Evolutionary conservation across 2,329 filamentous ascomycete genomes (phyloP).

Genomic region (Trichophyton simii): DNA sequence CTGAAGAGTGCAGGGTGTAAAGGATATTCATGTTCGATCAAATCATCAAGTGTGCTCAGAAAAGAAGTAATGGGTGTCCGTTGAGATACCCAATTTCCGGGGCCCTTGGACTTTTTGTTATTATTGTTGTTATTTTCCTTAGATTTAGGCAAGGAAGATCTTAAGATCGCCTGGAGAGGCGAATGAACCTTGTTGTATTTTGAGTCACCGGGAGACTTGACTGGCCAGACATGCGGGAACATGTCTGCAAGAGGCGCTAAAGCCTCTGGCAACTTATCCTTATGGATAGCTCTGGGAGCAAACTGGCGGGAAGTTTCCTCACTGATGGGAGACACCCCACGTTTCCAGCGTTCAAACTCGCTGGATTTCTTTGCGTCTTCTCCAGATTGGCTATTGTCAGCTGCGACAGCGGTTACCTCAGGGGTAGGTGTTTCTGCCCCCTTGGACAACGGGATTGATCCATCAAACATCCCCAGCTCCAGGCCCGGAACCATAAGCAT

Average conservation of each 20-base stretch:
- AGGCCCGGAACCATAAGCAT: constrained; percentile 84
- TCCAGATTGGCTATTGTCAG: background rate
- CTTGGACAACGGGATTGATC: constrained; percentile 27
- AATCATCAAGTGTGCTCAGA: constrained; percentile 57
- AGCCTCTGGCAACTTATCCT: constrained; percentile 32
- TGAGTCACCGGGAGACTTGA: constrained; percentile 76
- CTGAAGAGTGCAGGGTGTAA: constrained; percentile 66
- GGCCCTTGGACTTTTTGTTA: constrained; percentile 46
- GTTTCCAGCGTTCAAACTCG: constrained; percentile 29
- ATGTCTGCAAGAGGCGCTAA: constrained; percentile 62
- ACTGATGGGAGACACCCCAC: constrained; percentile 22
- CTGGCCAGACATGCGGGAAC: constrained; percentile 80
- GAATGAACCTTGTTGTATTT: constrained; percentile 72
- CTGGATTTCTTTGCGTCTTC: constrained; percentile 10
- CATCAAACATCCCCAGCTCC: constrained; percentile 78
- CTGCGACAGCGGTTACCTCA: background rate
- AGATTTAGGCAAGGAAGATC: constrained; percentile 55
- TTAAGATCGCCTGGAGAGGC: constrained; percentile 72
- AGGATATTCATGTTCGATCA: constrained; percentile 71
- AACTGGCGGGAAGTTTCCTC: constrained; percentile 23
- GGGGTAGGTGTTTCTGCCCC: background rate
- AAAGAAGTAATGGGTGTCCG: constrained; percentile 74
- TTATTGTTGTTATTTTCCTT: constrained; percentile 51
- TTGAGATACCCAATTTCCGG: constrained; percentile 57
- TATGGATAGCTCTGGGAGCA: constrained; percentile 23